Evolutionary conservation across 805 yeast genomes (phyloP).

Genomic region (Yamadazyma phyllophila): DNA sequence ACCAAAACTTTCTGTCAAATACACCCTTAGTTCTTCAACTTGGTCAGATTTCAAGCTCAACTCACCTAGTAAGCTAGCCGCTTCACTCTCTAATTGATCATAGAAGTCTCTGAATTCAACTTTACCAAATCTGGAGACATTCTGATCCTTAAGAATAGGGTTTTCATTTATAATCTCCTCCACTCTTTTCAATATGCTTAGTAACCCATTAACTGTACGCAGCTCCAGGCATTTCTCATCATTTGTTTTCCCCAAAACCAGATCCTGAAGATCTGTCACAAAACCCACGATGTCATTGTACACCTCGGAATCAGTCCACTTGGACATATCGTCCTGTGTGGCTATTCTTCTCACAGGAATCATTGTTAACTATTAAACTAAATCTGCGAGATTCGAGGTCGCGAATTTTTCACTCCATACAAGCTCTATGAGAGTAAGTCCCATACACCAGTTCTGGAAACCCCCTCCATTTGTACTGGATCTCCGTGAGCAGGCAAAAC

Average conservation of each 20-base stretch:
- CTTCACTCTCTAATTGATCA: slow-evolving; percentile 49
- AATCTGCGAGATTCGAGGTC: neutral
- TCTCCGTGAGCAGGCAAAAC: neutral
- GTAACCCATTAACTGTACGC: slow-evolving; percentile 27
- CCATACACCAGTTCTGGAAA: slow-evolving; percentile 4
- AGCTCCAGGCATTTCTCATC: slow-evolving; percentile 42
- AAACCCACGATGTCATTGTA: slow-evolving; percentile 52
- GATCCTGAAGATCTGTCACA: slow-evolving; percentile 53
- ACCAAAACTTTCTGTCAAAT: slow-evolving; percentile 79
- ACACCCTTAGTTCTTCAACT: slow-evolving; percentile 50
- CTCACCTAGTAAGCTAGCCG: slow-evolving; percentile 14
- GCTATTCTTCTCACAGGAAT: slow-evolving; percentile 39
- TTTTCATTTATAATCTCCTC: slow-evolving; percentile 44
- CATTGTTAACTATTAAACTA: neutral
- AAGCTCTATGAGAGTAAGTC: neutral
- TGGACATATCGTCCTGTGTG: slow-evolving; percentile 56
- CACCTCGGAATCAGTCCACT: slow-evolving; percentile 55
- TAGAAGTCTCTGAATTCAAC: slow-evolving; percentile 82
- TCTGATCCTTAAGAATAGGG: slow-evolving; percentile 68
- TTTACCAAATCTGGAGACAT: slow-evolving; percentile 82
- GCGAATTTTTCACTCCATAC: slow-evolving; percentile 1
- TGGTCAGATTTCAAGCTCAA: slow-evolving; percentile 18
- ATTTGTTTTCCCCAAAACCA: slow-evolving; percentile 65
- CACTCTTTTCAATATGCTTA: slow-evolving; percentile 44
- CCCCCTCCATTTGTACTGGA: neutral